Evolutionary conservation across 2,329 filamentous ascomycete species (phyloP).

Genomic region (Zymoseptoria pseudotritici): DNA sequence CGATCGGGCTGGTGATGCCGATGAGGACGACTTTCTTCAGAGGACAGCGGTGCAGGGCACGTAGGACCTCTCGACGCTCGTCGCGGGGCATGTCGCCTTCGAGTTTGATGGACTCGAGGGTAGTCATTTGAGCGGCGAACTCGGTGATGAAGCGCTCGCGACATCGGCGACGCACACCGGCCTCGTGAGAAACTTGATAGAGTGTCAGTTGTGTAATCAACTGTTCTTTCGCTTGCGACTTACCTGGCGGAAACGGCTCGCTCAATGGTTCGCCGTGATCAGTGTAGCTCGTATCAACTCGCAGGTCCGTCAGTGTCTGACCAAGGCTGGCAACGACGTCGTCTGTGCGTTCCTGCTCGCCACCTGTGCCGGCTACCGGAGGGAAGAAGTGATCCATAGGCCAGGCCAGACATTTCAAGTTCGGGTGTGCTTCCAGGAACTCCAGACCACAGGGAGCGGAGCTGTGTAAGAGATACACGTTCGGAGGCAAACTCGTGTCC

Average conservation of each 20-base stretch:
- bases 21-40: slow-evolving; percentile 42
- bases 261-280: slow-evolving; percentile 20
- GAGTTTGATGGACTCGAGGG: slow-evolving; percentile 38
- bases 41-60: slow-evolving; percentile 35
- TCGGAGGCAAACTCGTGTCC: slow-evolving; percentile 25
- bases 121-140: slow-evolving; percentile 37
- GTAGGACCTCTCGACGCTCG: slow-evolving; percentile 39
- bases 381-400: slow-evolving; percentile 40
- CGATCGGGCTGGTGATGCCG: slow-evolving; percentile 36
- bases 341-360: no score
- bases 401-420: slow-evolving; percentile 40
- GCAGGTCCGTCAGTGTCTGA: slow-evolving; percentile 34
- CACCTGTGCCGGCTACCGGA: no score
- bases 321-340: slow-evolving; percentile 34
- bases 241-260: slow-evolving; percentile 4
- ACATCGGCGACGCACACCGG: no score
- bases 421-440: slow-evolving; percentile 39
- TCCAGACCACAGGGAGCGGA: slow-evolving; percentile 16
- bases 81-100: slow-evolving; percentile 42
- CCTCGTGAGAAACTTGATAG: no score
- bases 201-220: no score
- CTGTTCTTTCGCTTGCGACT: no score
- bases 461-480: no score
- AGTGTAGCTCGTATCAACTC: slow-evolving; percentile 32
- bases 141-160: slow-evolving; percentile 32